Base-by-base conservation (phyloP, 1,284 basidiomycete species). In the Heterobasidion parviporum region DNA sequence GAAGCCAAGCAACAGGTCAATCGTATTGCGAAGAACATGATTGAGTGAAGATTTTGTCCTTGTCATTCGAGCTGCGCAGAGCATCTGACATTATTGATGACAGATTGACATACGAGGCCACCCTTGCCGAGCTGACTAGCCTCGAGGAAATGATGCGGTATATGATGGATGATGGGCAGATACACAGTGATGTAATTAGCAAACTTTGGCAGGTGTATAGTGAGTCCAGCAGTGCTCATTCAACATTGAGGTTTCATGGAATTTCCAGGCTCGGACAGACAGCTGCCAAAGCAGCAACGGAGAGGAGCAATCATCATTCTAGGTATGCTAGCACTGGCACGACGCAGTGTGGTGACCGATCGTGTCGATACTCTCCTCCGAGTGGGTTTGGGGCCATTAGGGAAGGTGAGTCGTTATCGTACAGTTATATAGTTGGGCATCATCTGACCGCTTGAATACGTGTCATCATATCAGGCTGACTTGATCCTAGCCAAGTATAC, bases 21-120 rank as follows among this genome's bases (percentile, higher is more conserved):
- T 62, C 79, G 94, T n/a, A 96, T 99, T 51, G 83, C 95, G n/a
- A 94, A 94, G 72, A 98, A 99, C 69, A 92, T 99, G 85, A 93
- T 99, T 54, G 90, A 95, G 94, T 94, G 56, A 54, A 87, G 76
- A n/a, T 57, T 47, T 54, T n/a, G 32, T 55, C 34, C 50, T 43
- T 20, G 16, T 57, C 51, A 51, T 16, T 45, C 26, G 5, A 33
- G 14, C 50, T 35, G 18, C 20, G 14, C 12, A 54, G 34, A 56
- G 36, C 54, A n/a, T 36, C 10, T 20, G 38, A 26, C 55, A 43
- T 56, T 26, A 2, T 49, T 51, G 14, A 16, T 51, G 52, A 1
- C 61, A 95, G 93, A 67, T 76, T 89, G 50, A 97, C 94, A 0
- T 94, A 93, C 64, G 82, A 88, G 33, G 91, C 95, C 1, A 96